Percentiles rank a stretch among this genome's conserved stretches.
phyloP scores from a whole-genome alignment of 768 basidiomycete species.

The Suillus subaureus region DNA sequence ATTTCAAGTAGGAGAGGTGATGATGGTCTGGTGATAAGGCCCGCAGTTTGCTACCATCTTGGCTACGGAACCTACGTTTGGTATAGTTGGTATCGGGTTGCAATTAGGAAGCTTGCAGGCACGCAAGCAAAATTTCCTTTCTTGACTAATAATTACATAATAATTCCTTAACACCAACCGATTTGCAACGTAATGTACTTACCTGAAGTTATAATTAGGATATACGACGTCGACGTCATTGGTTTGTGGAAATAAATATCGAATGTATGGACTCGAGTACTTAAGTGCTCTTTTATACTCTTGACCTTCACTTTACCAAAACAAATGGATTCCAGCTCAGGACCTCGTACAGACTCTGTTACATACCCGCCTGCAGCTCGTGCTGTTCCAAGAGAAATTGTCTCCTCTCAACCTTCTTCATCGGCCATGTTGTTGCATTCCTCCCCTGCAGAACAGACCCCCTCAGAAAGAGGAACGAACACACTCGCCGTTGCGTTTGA shows the following conservation, averaged over 20 bases:
- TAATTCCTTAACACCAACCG: background rate
- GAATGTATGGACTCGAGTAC: too few species aligned
- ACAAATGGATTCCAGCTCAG: background rate
- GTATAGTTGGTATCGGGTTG: background rate
- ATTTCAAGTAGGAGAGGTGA: background rate
- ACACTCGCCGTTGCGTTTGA: slow-evolving; percentile 21
- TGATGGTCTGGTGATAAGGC: background rate
- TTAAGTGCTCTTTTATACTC: background rate
- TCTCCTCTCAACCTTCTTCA: slow-evolving; percentile 23
- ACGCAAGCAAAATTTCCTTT: background rate
- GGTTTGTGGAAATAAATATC: background rate
- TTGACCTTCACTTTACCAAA: background rate
- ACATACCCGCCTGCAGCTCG: slow-evolving; percentile 13
- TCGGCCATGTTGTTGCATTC: slow-evolving; percentile 16
- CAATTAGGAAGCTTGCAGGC: background rate
- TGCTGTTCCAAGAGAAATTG: background rate
- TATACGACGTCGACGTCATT: slow-evolving; percentile 3
- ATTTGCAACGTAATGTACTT: background rate
- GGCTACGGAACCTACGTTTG: background rate
- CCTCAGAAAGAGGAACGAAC: slow-evolving; percentile 3
- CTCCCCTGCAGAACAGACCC: background rate
- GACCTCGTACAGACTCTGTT: background rate
- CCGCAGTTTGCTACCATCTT: background rate
- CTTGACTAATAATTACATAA: background rate
- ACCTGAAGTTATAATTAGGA: background rate